A percentile compares a stretch with the other conserved stretches of the same genome.
These are phyloP conservation scores for Sporothrix protearum DNA, from an alignment of 2,329 filamentous ascomycete genomes.

Conservation along the genomic window DNA sequence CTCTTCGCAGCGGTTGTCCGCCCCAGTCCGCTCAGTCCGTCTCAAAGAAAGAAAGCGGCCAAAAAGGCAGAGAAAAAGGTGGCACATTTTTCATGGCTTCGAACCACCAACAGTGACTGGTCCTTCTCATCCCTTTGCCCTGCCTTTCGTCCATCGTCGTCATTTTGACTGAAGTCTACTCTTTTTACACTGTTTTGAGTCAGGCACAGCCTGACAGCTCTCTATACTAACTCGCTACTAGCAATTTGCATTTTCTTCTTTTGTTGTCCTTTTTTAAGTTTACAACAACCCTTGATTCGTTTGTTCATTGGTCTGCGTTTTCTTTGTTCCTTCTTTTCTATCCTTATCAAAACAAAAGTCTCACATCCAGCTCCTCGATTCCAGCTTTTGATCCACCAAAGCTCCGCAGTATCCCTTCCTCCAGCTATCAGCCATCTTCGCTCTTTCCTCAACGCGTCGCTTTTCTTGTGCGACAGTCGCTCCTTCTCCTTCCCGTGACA, in stretches of 20 bases:
- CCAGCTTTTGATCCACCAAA: not conserved
- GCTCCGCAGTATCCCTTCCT: not conserved
- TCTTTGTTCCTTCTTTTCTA: not conserved
- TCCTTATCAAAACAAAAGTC: not conserved
- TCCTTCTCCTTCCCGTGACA: not conserved
- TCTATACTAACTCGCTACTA: not conserved
- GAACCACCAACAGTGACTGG: not conserved
- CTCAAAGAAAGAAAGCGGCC: not conserved
- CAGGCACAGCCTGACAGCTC: conserved; percentile 3
- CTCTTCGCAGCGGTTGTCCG: not conserved
- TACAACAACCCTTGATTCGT: not conserved
- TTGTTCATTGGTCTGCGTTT: not conserved
- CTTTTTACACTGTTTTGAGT: not conserved
- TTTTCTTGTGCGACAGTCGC: not conserved
- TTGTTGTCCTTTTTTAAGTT: not conserved
- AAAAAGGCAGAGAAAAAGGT: not conserved
- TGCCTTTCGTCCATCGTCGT: conserved; percentile 9
- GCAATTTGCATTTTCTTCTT: not conserved
- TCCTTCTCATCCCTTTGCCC: not conserved
- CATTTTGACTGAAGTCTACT: conserved; percentile 15
- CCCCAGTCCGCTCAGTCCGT: conserved; percentile 8
- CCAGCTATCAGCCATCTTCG: not conserved
- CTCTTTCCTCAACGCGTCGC: not conserved
- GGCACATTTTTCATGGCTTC: conserved; percentile 22
- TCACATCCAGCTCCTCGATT: not conserved